Base-by-base conservation (phyloP, 345 rosid genomes). In the Stellera chamaejasme region DNA sequence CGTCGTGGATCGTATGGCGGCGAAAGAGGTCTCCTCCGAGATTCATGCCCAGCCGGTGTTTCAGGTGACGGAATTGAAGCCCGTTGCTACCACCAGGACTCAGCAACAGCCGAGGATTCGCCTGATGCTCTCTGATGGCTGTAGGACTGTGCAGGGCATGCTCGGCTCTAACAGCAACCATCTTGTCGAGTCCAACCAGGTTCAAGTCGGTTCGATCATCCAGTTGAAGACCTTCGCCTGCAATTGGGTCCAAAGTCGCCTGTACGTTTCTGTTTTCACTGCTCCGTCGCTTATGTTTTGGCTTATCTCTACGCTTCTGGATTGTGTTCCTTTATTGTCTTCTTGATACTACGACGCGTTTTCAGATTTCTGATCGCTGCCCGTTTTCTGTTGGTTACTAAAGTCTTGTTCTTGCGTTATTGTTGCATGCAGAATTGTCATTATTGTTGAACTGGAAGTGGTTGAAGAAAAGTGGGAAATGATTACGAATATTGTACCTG, bases 21-120 rank as follows among this genome's bases (percentile, higher is more conserved):
- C 41, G 43, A 77, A 82, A 11, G 81, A 79, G 43, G 77, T 76
- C 16, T 9, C 73, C 50, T 52, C 60, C 25, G 84, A 81, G 55
- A 59, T 10, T 57, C 82, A 84, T 0, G 16, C 79, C 72, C 77
- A 64, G 61, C 98, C 96, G 27, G 70, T 79, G 42, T 60, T 88
- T 52, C 98, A 88, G 63, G 84, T 86, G 61, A 71, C 70, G 60
- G 96, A 86, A n/a, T 11, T 92, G 69, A 88, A 79, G 77, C 28
- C 50, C 58, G 78, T 87, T 49, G 81, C 63, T 58, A 69, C 80
- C 13, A 12, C 44, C 13, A 80, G 70, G 67, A 76, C 69, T 52
- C 77, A 64, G 44, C 74, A 71, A 11, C 78, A 65, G 44, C 67
- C 67, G 45, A 61, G 96, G 39, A 85, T 66, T 66, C 72, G 79